Evolutionary conservation across 495 filamentous ascomycete species (phyloP).

Genomic region (Parmelia sp.): DNA sequence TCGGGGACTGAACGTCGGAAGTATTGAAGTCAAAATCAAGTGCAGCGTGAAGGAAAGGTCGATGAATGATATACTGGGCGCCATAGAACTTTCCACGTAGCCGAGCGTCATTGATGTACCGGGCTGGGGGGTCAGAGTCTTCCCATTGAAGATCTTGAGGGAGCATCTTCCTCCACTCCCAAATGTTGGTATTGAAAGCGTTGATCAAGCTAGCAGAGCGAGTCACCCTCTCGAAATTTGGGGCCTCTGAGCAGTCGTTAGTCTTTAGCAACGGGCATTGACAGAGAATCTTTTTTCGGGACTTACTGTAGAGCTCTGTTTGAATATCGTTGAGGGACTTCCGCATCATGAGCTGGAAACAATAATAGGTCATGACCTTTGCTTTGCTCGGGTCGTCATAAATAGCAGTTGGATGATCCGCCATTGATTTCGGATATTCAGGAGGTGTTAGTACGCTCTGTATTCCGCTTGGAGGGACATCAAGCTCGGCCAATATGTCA

Average conservation of each 20-base stretch:
- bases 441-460: constrained; percentile 39
- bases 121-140: constrained; percentile 58
- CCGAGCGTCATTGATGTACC: constrained; percentile 75
- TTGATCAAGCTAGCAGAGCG: constrained; percentile 29
- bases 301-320: constrained; percentile 50
- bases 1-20: constrained; percentile 28
- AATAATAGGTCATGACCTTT: constrained; percentile 70
- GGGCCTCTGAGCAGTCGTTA: constrained; percentile 16
- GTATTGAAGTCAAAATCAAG: constrained; percentile 40
- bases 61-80: constrained; percentile 80
- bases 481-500: constrained; percentile 87
- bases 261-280: neutral
- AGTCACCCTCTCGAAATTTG: constrained; percentile 25
- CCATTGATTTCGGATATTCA: constrained; percentile 23
- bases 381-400: constrained; percentile 23
- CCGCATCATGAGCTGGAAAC: constrained; percentile 76
- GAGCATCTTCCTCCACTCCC: constrained; percentile 39
- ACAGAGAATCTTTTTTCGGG: neutral
- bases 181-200: constrained; percentile 38
- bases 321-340: constrained; percentile 82
- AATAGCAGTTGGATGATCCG: constrained; percentile 22
- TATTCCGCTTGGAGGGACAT: constrained; percentile 72
- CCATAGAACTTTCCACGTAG: constrained; percentile 93
- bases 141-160: constrained; percentile 55
- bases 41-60: constrained; percentile 66